phyloP scores from a whole-genome alignment of 169 alveolate genomes.

The Plasmodium knowlesi region DNA sequence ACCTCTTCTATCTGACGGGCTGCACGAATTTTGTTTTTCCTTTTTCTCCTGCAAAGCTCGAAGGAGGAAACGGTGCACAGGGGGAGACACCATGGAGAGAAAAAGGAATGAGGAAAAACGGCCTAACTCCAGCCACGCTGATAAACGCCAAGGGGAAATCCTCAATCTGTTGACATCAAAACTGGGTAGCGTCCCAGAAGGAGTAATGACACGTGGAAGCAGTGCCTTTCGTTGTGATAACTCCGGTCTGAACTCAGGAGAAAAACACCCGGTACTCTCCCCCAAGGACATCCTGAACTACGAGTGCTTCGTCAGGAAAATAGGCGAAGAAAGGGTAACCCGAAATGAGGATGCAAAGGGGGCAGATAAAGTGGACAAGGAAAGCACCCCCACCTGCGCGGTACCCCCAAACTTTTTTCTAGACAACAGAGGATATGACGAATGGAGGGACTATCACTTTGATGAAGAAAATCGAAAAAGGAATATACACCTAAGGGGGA shows the following conservation, averaged over 20 bases:
- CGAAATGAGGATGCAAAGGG: neutral
- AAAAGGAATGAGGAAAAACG: neutral
- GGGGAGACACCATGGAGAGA: neutral
- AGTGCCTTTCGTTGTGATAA: neutral
- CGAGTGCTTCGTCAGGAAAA: slow-evolving; percentile 53
- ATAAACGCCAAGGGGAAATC: neutral
- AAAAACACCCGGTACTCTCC: neutral
- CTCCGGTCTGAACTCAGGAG: neutral
- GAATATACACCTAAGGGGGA: slow-evolving; percentile 12
- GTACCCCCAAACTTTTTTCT: neutral
- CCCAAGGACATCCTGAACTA: slow-evolving; percentile 11
- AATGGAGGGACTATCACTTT: slow-evolving; percentile 7
- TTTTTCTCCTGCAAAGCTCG: slow-evolving; percentile 20
- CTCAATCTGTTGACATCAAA: neutral
- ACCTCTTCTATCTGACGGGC: neutral
- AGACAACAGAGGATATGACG: neutral
- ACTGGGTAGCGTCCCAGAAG: neutral
- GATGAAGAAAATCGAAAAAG: slow-evolving; percentile 8
- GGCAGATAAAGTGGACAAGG: neutral
- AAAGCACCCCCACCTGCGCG: neutral
- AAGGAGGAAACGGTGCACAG: neutral
- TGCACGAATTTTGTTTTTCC: slow-evolving; percentile 10
- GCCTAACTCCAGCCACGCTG: neutral
- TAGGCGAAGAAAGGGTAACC: neutral
- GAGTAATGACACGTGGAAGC: neutral